phyloP scores from a whole-genome alignment of 257 asterid species.

The Solanum ossicruentum region DNA sequence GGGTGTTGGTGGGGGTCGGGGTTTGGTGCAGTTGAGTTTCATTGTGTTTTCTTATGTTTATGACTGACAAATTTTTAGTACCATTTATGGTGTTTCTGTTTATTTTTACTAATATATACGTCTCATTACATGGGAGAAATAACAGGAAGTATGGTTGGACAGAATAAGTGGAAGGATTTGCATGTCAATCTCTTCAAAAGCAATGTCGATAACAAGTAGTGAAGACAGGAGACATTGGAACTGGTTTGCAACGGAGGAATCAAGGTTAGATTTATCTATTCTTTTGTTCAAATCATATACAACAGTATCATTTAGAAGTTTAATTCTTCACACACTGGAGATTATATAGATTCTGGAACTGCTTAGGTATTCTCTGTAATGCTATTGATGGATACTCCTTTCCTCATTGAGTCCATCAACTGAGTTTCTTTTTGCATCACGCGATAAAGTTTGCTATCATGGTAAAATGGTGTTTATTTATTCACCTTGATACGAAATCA shows the following conservation, averaged over 20 bases:
- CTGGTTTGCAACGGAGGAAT: constrained; percentile 89
- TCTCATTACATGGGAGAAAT: background rate
- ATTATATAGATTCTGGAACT: background rate
- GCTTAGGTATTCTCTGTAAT: background rate
- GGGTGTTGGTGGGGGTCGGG: background rate
- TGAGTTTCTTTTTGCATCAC: background rate
- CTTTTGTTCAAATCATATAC: background rate
- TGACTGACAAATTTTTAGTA: background rate
- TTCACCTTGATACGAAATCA: background rate
- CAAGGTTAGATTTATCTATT: constrained; percentile 39
- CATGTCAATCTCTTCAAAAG: constrained; percentile 84
- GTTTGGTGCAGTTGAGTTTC: background rate
- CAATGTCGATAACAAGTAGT: constrained; percentile 80
- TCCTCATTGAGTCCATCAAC: background rate
- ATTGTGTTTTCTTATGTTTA: background rate
- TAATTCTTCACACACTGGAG: background rate
- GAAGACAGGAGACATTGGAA: constrained; percentile 95
- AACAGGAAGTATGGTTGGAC: constrained; percentile 85
- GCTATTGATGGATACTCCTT: background rate
- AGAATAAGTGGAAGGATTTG: constrained; percentile 68
- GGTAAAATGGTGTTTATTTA: background rate
- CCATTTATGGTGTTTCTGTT: background rate
- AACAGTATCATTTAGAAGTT: background rate
- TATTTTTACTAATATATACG: background rate
- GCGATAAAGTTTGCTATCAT: background rate